Base-by-base conservation (phyloP, 2,329 filamentous ascomycete species). In the Juglanconis oblonga region DNA sequence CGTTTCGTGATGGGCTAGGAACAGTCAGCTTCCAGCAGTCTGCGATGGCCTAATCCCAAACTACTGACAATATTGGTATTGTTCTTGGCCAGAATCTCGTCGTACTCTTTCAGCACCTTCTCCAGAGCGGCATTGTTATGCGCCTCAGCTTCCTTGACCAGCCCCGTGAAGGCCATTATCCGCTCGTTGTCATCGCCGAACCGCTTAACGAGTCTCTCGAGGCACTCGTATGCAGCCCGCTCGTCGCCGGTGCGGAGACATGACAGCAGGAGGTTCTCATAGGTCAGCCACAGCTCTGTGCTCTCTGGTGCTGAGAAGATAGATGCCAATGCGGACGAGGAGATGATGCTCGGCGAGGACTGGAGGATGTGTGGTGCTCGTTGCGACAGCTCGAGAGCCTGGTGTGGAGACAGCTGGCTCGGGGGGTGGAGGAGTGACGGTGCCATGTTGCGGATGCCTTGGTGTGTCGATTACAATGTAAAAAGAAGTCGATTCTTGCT, bases 131-230 rank as follows among this genome's bases (percentile, higher is more conserved):
- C 77, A 42, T 87, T 77, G 65, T 87, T 85, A 55, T 83, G 77
- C 24, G 93, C 92, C 45, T 85, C 84, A 1, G 94, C 92, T 76
- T 98, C 95, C 68, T 92, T 88, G 65, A 93, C 88, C 32, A 99
- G 75, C 2, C 94, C 95, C 65, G 84, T 83, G 52, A 98, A 77
- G 10, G 89, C 92, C 83, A 94, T 89, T 54, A 98, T 82, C 66
- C 91, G 87, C 75, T 97, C 92, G 74, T 98, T 96, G 40, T 85
- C 81, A 32, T 83, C 79, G 32, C 94, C 93, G 72, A 99, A 99
- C 52, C 95, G 89, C 62, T 84, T 79, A 4, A 86, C 87, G 50
- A 99, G 82, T 63, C 88, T 85, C 69, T 90, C 85, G 42, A 98
- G 81, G 70, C 90, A 91, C 67, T 87, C 73, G 65, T 86, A 85